A percentile compares a stretch with the other conserved stretches of the same genome.
Conservation (phyloP, 805 yeast genomes). For the Kazachstania viticola region DNA sequence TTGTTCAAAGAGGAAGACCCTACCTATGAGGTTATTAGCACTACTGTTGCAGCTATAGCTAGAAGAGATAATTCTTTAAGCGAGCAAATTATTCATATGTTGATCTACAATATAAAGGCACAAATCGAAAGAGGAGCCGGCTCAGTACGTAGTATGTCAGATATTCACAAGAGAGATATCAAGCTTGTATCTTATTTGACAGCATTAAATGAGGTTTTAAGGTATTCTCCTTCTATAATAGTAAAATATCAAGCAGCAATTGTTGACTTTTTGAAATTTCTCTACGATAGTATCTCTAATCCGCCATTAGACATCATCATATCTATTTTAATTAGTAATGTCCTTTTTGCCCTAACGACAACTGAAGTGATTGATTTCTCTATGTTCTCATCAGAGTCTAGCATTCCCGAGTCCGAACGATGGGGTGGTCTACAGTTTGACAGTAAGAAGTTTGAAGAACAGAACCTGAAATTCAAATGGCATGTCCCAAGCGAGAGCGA, state of each 20-base stretch:
- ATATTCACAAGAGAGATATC: slow-evolving; percentile 67
- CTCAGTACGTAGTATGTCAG: slow-evolving; percentile 48
- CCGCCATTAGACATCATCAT: slow-evolving; percentile 52
- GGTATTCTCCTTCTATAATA: slow-evolving; percentile 49
- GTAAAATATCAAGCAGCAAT: slow-evolving; percentile 36
- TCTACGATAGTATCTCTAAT: slow-evolving; percentile 25
- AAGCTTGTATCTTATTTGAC: slow-evolving; percentile 60
- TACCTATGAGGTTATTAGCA: slow-evolving; percentile 56
- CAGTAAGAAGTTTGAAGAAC: slow-evolving; percentile 34
- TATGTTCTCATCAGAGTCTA: slow-evolving; percentile 37
- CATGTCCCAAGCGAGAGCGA: slow-evolving; percentile 51
- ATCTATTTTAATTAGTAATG: slow-evolving; percentile 54
- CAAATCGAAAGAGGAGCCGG: slow-evolving; percentile 82
- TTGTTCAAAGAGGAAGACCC: slow-evolving; percentile 49
- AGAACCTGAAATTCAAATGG: slow-evolving; percentile 58
- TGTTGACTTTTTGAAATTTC: slow-evolving; percentile 24
- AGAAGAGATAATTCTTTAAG: slow-evolving; percentile 36
- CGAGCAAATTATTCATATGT: slow-evolving; percentile 13
- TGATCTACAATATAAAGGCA: slow-evolving; percentile 38
- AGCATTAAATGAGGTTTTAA: slow-evolving; percentile 56
- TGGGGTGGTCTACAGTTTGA: slow-evolving; percentile 73
- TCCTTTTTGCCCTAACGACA: slow-evolving; percentile 51
- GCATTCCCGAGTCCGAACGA: slow-evolving; percentile 31
- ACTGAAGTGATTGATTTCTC: slow-evolving; percentile 47
- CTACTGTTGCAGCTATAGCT: slow-evolving; percentile 60